These are phyloP conservation scores for Cordyceps cateniannulata DNA, from an alignment of 2,329 filamentous ascomycete genomes.

Conservation along the genomic window DNA sequence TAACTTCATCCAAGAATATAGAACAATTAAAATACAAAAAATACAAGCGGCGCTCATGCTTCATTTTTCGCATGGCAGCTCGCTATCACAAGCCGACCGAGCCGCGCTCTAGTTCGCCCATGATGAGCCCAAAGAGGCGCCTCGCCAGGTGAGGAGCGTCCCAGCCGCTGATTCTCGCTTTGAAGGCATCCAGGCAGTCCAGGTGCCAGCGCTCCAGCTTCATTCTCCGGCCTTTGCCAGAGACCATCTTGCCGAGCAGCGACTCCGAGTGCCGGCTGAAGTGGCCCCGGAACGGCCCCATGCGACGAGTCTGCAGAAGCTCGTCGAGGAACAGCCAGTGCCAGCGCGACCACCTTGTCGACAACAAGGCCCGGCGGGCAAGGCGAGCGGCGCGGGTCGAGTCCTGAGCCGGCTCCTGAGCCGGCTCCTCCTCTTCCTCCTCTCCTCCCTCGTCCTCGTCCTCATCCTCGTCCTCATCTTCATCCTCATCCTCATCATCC, in stretches of 20 bases:
- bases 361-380: conserved; percentile 25
- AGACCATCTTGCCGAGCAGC: conserved; percentile 43
- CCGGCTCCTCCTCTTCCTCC: not conserved
- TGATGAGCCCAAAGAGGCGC: conserved; percentile 45
- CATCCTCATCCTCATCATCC: too few relatives aligned
- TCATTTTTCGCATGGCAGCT: conserved; percentile 13
- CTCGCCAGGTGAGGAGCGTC: conserved; percentile 42
- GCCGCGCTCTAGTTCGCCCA: conserved; percentile 38
- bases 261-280: conserved; percentile 25
- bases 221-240: conserved; percentile 39
- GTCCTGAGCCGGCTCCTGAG: not conserved
- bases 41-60: not conserved
- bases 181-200: conserved; percentile 51
- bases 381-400: too few relatives aligned
- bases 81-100: conserved; percentile 14
- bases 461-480: too few relatives aligned
- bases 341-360: conserved; percentile 39
- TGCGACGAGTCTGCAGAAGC: conserved; percentile 42
- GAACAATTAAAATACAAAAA: not conserved
- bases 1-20: not conserved
- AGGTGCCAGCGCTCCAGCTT: conserved; percentile 50
- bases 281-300: conserved; percentile 28
- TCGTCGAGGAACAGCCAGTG: conserved; percentile 50
- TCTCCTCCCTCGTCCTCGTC: too few relatives aligned
- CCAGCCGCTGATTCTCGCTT: conserved; percentile 41